Percentiles rank a stretch among this genome's conserved stretches.
These are phyloP conservation scores for Talaromyces marneffei DNA, from an alignment of 2,329 filamentous ascomycete species.

Conservation along the genomic window DNA sequence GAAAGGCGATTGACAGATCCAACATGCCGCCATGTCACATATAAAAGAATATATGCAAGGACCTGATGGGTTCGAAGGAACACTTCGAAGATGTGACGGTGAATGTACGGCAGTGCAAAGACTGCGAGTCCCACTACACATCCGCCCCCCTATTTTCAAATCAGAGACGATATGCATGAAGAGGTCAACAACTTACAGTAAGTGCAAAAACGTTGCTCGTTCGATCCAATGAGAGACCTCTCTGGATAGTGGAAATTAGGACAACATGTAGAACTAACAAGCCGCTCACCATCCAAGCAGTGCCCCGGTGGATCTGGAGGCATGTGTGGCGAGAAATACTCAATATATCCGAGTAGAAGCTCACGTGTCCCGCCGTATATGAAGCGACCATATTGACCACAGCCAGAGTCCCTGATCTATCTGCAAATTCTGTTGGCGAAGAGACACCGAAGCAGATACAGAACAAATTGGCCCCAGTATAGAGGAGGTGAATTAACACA, in stretches of 20 bases:
- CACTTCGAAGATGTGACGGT: background rate
- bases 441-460: background rate
- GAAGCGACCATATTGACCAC: slow-evolving; percentile 17
- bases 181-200: background rate
- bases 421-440: background rate
- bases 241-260: background rate
- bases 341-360: slow-evolving; percentile 16
- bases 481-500: slow-evolving; percentile 14
- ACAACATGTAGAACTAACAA: slow-evolving; percentile 20
- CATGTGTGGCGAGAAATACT: slow-evolving; percentile 16
- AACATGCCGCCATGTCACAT: background rate
- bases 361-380: no score
- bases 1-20: background rate
- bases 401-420: slow-evolving; percentile 17
- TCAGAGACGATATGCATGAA: slow-evolving; percentile 8
- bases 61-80: background rate
- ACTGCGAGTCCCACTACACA: slow-evolving; percentile 9
- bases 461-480: background rate
- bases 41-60: background rate
- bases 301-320: slow-evolving; percentile 18
- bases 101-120: slow-evolving; percentile 14
- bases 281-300: slow-evolving; percentile 19
- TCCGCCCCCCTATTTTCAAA: slow-evolving; percentile 14
- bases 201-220: background rate
- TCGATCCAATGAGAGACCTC: background rate